These are phyloP conservation scores for Argentina anserina DNA, from an alignment of 306 rosid genomes.

Conservation along the genomic window DNA sequence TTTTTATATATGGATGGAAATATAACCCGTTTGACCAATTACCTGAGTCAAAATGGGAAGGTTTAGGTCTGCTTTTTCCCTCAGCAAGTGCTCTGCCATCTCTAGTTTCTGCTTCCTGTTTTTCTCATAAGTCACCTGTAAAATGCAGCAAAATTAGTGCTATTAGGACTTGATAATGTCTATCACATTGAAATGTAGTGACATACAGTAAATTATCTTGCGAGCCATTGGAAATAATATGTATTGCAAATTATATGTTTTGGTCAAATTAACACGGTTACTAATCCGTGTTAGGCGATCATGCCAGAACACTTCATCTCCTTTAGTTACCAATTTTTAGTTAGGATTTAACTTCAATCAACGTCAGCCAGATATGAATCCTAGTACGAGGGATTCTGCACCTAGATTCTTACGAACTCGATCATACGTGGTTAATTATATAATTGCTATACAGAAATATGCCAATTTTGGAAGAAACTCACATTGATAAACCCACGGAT, in stretches of 20 bases:
- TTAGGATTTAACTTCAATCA: no score
- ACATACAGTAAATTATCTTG: not conserved
- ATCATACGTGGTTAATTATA: no score
- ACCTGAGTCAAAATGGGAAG: conserved; percentile 38
- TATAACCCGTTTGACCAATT: not conserved
- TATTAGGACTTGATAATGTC: not conserved
- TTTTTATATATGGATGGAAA: not conserved
- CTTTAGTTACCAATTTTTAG: no score
- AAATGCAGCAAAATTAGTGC: not conserved
- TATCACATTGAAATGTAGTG: not conserved
- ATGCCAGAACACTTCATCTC: no score
- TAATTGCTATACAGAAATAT: no score
- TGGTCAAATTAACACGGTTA: no score
- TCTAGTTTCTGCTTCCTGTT: conserved; percentile 33
- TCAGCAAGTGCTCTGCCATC: conserved; percentile 28
- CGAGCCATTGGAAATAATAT: not conserved
- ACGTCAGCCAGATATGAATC: no score
- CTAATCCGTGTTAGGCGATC: no score
- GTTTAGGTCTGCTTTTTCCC: conserved; percentile 23
- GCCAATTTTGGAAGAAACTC: not conserved
- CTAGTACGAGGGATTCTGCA: no score
- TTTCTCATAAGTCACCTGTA: conserved; percentile 19
- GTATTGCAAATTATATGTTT: no score
- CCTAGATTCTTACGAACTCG: no score
- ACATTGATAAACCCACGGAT: conserved; percentile 23